Percentiles rank a stretch among this genome's conserved stretches.
phyloP scores from a whole-genome alignment of 2,329 filamentous ascomycete genomes.

The Fusarium miscanthi region DNA sequence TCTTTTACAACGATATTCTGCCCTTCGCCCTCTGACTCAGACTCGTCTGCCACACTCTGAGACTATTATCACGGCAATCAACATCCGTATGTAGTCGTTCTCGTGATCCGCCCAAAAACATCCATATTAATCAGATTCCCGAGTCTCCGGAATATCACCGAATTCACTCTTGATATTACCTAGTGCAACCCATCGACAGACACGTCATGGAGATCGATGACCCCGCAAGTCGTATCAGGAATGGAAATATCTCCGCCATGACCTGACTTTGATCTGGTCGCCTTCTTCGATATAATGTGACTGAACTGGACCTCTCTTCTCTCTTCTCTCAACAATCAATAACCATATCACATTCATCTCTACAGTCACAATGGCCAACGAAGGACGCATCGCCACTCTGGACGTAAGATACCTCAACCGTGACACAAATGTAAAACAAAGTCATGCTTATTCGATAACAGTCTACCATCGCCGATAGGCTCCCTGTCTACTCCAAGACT shows the following conservation, averaged over 20 bases:
- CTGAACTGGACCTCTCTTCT: background rate
- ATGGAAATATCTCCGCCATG: constrained; percentile 31
- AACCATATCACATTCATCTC: constrained; percentile 1
- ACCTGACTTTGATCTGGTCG: constrained; percentile 23
- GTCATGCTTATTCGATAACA: constrained; percentile 49
- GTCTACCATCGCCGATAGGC: constrained; percentile 73
- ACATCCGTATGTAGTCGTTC: constrained; percentile 6
- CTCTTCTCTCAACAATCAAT: constrained; percentile 12
- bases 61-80: background rate
- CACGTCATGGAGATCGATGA: constrained; percentile 38
- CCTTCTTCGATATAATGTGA: background rate
- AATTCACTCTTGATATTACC: constrained; percentile 26
- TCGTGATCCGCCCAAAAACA: constrained; percentile 3
- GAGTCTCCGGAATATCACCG: constrained; percentile 48
- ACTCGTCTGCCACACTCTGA: background rate
- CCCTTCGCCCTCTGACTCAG: background rate
- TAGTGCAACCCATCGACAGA: constrained; percentile 27
- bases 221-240: constrained; percentile 41
- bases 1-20: background rate
- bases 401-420: constrained; percentile 49
- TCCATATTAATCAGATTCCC: constrained; percentile 23
- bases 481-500: constrained; percentile 76
- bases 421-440: background rate
- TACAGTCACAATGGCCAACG: constrained; percentile 37
- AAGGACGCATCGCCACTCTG: constrained; percentile 48